Percentiles rank a stretch among this genome's conserved stretches.
phyloP scores from a whole-genome alignment of 257 asterid species.

The Nicotiana paniculata region DNA sequence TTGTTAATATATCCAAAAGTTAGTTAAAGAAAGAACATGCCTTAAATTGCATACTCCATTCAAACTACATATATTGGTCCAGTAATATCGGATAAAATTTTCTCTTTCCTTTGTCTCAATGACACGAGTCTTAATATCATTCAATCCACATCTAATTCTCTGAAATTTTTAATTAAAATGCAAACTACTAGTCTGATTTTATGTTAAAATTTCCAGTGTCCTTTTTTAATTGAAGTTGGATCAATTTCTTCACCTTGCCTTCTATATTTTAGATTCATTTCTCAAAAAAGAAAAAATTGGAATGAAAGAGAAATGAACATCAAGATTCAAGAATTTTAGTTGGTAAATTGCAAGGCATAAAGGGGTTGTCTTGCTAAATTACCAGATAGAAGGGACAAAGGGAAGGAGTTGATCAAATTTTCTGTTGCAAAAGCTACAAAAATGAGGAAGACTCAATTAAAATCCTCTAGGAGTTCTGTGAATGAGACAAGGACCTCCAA shows the following conservation, averaged over 20 bases:
- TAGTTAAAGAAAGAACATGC: background rate
- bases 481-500: constrained; percentile 27
- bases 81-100: background rate
- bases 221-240: background rate
- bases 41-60: constrained; percentile 2
- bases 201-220: background rate
- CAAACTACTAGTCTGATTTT: background rate
- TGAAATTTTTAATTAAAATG: constrained; percentile 1
- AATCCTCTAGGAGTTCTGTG: constrained; percentile 49
- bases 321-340: background rate
- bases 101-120: background rate
- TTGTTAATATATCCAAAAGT: background rate
- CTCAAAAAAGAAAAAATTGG: background rate
- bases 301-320: background rate
- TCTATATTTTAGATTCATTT: background rate
- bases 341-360: background rate
- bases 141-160: background rate
- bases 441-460: constrained; percentile 49
- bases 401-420: constrained; percentile 40
- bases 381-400: background rate
- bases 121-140: background rate
- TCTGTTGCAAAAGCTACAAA: constrained; percentile 35
- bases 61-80: background rate
- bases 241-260: constrained; percentile 7
- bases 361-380: background rate